These are phyloP conservation scores for Inga laurina DNA, from an alignment of 306 rosid genomes.

Conservation along the genomic window DNA sequence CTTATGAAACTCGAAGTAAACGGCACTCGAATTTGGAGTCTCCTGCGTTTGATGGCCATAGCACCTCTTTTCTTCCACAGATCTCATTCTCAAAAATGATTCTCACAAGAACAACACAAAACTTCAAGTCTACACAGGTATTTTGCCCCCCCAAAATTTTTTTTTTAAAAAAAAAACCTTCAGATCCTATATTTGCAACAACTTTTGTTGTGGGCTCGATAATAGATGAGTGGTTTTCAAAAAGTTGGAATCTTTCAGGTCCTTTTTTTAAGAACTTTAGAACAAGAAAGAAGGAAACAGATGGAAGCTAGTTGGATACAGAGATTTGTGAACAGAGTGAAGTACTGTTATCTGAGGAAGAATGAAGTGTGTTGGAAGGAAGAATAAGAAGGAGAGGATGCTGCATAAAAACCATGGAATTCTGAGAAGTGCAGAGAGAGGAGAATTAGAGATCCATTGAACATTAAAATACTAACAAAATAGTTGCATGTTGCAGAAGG, in stretches of 20 bases:
- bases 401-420: conserved; percentile 52
- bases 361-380: conserved; percentile 36
- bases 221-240: background rate
- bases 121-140: conserved; percentile 17
- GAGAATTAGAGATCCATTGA: conserved; percentile 58
- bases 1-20: conserved; percentile 75
- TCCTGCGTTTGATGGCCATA: conserved; percentile 59
- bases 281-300: conserved; percentile 5
- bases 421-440: conserved; percentile 56
- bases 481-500: conserved; percentile 39
- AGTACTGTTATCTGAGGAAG: conserved; percentile 20
- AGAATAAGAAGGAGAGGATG: conserved; percentile 31
- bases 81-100: conserved; percentile 61
- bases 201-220: conserved; percentile 6
- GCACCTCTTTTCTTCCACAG: conserved; percentile 73
- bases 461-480: conserved; percentile 39
- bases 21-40: conserved; percentile 43
- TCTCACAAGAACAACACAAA: background rate
- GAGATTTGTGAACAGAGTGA: background rate
- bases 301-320: conserved; percentile 5
- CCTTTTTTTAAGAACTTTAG: background rate
- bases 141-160: background rate
- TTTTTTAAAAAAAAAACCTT: background rate
- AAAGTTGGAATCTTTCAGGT: conserved; percentile 6
- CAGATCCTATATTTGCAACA: conserved; percentile 32